These are phyloP conservation scores for Uronychia binucleata DNA, from an alignment of 73 alveolate species.

Conservation along the genomic window DNA sequence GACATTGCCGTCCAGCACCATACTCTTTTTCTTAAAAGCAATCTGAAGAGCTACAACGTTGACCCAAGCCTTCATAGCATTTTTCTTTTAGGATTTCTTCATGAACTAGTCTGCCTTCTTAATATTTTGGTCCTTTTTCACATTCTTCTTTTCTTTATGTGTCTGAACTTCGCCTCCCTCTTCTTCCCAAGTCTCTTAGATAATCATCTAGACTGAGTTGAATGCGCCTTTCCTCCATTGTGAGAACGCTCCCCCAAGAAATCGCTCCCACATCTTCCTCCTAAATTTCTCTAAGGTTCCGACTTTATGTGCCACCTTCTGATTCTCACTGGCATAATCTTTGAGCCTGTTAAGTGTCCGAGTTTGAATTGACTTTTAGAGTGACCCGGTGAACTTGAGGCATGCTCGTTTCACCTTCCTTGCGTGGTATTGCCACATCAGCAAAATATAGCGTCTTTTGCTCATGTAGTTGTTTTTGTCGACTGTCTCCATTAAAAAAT, in stretches of 20 bases:
- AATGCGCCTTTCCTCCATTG: conserved; percentile 16
- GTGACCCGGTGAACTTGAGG: too few relatives aligned
- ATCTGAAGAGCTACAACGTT: conserved; percentile 17
- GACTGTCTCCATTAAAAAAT: too few relatives aligned
- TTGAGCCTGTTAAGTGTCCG: too few relatives aligned
- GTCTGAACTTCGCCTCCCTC: conserved; percentile 5
- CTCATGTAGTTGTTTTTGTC: too few relatives aligned
- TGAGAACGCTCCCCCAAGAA: conserved; percentile 37
- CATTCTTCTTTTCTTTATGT: not conserved
- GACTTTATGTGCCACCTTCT: not conserved
- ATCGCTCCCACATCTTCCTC: conserved; percentile 26
- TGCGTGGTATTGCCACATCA: too few relatives aligned
- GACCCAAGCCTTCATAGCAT: conserved; percentile 20
- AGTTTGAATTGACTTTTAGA: too few relatives aligned
- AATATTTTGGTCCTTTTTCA: not conserved
- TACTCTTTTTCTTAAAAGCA: not conserved
- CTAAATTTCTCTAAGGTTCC: conserved; percentile 11
- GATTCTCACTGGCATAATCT: conserved; percentile 9
- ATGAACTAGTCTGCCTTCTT: conserved; percentile 5
- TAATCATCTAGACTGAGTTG: not conserved
- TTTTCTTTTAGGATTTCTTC: not conserved
- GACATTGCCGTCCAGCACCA: not conserved
- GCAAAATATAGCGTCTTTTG: too few relatives aligned
- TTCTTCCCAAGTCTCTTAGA: not conserved
- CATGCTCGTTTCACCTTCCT: too few relatives aligned